Evolutionary conservation across 768 basidiomycete species (phyloP).

Genomic region (Mycena maculata): DNA sequence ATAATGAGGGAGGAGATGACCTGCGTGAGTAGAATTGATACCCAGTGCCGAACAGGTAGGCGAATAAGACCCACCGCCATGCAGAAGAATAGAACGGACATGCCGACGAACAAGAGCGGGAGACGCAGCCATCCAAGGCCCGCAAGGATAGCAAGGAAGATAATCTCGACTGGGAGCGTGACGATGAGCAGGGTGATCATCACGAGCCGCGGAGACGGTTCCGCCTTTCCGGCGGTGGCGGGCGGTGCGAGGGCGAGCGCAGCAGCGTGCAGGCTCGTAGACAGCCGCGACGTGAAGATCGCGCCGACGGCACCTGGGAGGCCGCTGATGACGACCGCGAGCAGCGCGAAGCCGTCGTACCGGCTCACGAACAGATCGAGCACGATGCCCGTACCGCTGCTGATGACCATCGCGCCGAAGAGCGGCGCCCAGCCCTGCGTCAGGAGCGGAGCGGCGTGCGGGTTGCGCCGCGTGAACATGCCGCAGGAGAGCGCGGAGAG

Average conservation of each 20-base stretch:
- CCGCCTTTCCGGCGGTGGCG: conserved; percentile 36
- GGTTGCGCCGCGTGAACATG: conserved; percentile 71
- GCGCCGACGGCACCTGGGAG: conserved; percentile 91
- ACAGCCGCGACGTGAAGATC: conserved; percentile 91
- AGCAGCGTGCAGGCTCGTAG: conserved; percentile 85
- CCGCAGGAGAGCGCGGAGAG: conserved; percentile 61
- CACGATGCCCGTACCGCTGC: conserved; percentile 89
- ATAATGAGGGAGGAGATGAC: conserved; percentile 75
- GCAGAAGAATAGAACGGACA: conserved; percentile 79
- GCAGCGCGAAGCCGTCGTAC: conserved; percentile 88
- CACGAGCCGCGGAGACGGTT: conserved; percentile 63
- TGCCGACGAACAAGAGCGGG: conserved; percentile 72
- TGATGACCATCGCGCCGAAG: conserved; percentile 90
- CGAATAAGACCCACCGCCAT: conserved; percentile 67
- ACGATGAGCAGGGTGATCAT: conserved; percentile 78
- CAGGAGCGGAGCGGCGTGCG: conserved; percentile 76
- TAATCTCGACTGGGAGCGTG: conserved; percentile 82
- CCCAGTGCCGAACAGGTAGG: not conserved
- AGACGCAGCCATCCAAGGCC: conserved; percentile 83
- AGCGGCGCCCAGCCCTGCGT: conserved; percentile 91
- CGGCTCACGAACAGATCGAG: conserved; percentile 89
- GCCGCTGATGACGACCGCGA: conserved; percentile 90
- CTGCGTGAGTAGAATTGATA: conserved; percentile 52
- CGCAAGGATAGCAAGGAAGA: conserved; percentile 76
- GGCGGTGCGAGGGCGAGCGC: conserved; percentile 49